Base-by-base conservation (phyloP, 2,329 filamentous ascomycete genomes). In the Fusarium sp. region DNA sequence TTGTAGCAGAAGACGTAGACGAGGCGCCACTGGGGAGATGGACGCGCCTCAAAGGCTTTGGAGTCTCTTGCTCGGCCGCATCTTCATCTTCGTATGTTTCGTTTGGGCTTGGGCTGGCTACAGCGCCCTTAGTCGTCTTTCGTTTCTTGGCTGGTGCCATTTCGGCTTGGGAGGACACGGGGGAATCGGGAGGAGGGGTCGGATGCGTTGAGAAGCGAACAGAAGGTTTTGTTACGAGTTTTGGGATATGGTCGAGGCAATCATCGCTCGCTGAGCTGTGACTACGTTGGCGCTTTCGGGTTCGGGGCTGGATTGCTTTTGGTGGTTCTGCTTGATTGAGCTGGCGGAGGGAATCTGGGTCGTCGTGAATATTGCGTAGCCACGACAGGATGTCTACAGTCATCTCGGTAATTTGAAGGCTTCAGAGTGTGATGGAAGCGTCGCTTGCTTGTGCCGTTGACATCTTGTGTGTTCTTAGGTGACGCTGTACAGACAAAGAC, bases 401-500 rank as follows among this genome's bases (percentile, higher is more conserved):
- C 24, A 51, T 56, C 26, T 24, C 12, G 20, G 11, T 10, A 15
- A 7, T 6, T 23, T 1, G 3, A 0, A 3, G 3, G 4, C 14
- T 14, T 0, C 3, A 2, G 2, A 2, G 28, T 6, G 0, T 34
- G 0, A 1, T 10, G 2, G 12, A 12, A n/a, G 15, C 20, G 11
- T 9, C 1, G 4, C 21, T 1, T 19, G 8, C 12, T 23, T 2
- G 6, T 2, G 7, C 11, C 3, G 15, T 19, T 10, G 6, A 2
- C 36, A 48, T 56, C 4, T 23, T 12, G n/a, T 9, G 3, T 7
- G 7, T 21, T 39, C 9, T 3, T 10, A 2, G 6, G 17, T 5
- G 14, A 47, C 19, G 12, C 11, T 30, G 15, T 14, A 7, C 3
- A 28, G 12, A 10, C 15, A 11, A 24, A 17, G 3, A 14, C 14